Evolutionary conservation across 441 rosid genomes (phyloP).

Genomic region (Aleurites moluccanus): DNA sequence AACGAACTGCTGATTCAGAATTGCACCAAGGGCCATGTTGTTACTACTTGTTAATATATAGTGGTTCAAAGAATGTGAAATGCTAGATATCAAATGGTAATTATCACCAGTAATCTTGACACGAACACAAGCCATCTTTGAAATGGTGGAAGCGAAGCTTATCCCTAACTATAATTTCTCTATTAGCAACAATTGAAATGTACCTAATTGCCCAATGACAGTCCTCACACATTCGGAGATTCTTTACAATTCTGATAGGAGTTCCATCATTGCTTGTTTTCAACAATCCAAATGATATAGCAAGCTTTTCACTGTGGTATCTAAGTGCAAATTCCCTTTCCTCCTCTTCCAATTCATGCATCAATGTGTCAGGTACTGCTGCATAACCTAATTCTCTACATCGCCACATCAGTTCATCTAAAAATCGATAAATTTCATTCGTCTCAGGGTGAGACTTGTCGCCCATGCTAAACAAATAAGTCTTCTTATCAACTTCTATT

Average conservation of each 20-base stretch:
- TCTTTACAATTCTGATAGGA: conserved; percentile 60
- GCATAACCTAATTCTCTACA: conserved; percentile 74
- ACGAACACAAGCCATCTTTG: conserved; percentile 67
- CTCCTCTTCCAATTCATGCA: conserved; percentile 91
- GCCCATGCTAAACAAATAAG: conserved; percentile 77
- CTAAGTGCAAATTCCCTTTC: conserved; percentile 78
- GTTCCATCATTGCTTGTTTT: conserved; percentile 43
- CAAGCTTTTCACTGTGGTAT: conserved; percentile 91
- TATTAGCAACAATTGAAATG: conserved; percentile 53
- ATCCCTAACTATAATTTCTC: conserved; percentile 77
- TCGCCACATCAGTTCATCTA: conserved; percentile 66
- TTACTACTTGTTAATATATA: conserved; percentile 12
- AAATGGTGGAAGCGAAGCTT: conserved; percentile 83
- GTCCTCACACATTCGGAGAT: conserved; percentile 82
- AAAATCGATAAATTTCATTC: conserved; percentile 46
- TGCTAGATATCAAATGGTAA: neutral
- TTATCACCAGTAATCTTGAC: conserved; percentile 70
- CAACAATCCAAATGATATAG: conserved; percentile 70
- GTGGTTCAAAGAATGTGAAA: neutral
- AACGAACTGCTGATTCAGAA: conserved; percentile 87
- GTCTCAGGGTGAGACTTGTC: conserved; percentile 70
- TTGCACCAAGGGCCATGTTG: conserved; percentile 66
- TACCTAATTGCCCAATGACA: conserved; percentile 76
- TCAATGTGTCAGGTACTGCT: conserved; percentile 51
- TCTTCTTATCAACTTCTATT: conserved; percentile 57